Percentiles rank a stretch among this genome's conserved stretches.
Evolutionary conservation across 2,329 filamentous ascomycete genomes (phyloP).

Genomic region (Purpureocillium takamizusanense): DNA sequence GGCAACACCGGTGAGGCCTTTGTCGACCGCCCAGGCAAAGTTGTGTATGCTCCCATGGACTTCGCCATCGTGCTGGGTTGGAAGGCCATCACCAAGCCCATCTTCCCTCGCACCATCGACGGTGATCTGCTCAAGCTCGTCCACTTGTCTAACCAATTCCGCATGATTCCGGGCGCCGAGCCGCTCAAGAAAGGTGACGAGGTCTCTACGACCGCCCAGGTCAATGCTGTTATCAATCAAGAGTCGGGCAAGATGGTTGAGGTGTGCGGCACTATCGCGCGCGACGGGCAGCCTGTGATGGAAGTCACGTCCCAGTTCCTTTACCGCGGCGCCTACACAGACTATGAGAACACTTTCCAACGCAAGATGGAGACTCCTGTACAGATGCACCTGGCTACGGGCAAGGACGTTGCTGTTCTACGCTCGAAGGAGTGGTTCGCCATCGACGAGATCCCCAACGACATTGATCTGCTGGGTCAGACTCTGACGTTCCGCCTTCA

Average conservation of each 20-base stretch:
- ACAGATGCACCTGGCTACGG: slow-evolving; percentile 78
- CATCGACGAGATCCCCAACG: slow-evolving; percentile 58
- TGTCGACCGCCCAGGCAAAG: slow-evolving; percentile 89
- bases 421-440: slow-evolving; percentile 98
- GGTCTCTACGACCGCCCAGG: slow-evolving; percentile 84
- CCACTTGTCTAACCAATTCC: slow-evolving; percentile 93
- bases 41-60: slow-evolving; percentile 94
- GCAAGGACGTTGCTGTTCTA: slow-evolving; percentile 87
- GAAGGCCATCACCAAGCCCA: slow-evolving; percentile 99
- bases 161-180: slow-evolving; percentile 93
- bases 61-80: slow-evolving; percentile 97
- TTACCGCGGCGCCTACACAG: slow-evolving; percentile 85
- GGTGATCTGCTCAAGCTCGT: slow-evolving; percentile 94
- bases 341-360: slow-evolving; percentile 98
- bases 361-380: slow-evolving; percentile 93
- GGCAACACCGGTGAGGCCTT: slow-evolving; percentile 97
- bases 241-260: slow-evolving; percentile 99
- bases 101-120: slow-evolving; percentile 94
- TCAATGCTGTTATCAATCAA: slow-evolving; percentile 97
- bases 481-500: slow-evolving; percentile 94
- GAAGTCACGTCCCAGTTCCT: slow-evolving; percentile 97
- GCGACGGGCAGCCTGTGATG: slow-evolving; percentile 82
- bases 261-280: slow-evolving; percentile 92
- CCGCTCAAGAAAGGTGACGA: slow-evolving; percentile 93
- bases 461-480: slow-evolving; percentile 83